These are phyloP conservation scores for Phytopythium montanum DNA, from an alignment of 352 stramenopile genomes.

Conservation along the genomic window DNA sequence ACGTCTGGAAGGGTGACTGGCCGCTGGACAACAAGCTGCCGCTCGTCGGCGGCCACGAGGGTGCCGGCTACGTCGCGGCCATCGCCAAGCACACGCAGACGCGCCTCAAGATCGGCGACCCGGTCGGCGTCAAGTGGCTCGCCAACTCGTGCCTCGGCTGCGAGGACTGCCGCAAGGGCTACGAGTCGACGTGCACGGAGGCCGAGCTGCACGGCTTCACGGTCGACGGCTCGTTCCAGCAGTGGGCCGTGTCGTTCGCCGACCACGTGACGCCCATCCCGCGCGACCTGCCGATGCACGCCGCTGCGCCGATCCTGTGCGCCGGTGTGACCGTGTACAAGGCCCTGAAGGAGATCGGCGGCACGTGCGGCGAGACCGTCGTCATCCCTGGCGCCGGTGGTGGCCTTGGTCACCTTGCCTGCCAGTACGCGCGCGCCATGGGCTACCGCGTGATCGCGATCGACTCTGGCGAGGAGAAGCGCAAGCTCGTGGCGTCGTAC, in stretches of 20 bases:
- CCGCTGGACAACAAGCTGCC: slow-evolving; percentile 25
- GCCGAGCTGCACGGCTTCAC: slow-evolving; percentile 35
- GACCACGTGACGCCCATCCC: slow-evolving; percentile 77
- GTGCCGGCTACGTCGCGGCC: slow-evolving; percentile 36
- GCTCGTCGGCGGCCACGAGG: slow-evolving; percentile 53
- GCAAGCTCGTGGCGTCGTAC: slow-evolving; percentile 53
- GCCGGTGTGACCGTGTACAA: slow-evolving; percentile 84
- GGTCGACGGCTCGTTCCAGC: slow-evolving; percentile 48
- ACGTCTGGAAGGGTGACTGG: slow-evolving; percentile 35
- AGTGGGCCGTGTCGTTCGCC: slow-evolving; percentile 68
- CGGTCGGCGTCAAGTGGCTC: slow-evolving; percentile 44
- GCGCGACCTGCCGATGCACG: slow-evolving; percentile 32
- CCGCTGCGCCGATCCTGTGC: slow-evolving; percentile 71
- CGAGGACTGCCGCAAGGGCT: slow-evolving; percentile 47
- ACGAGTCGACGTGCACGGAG: slow-evolving; percentile 37
- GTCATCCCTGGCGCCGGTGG: slow-evolving; percentile 61
- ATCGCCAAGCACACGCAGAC: slow-evolving; percentile 35
- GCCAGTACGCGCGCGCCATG: slow-evolving; percentile 69
- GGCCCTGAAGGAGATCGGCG: slow-evolving; percentile 58
- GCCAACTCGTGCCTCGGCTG: slow-evolving; percentile 40
- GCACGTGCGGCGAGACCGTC: slow-evolving; percentile 36
- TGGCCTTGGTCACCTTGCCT: slow-evolving; percentile 69
- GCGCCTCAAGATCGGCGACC: slow-evolving; percentile 39
- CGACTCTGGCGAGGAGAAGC: slow-evolving; percentile 58
- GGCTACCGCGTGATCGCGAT: slow-evolving; percentile 71